A percentile compares a stretch with the other conserved stretches of the same genome.
Conservation (phyloP, 1,139 yeast species). For the Yamadazyma jaroonii region DNA sequence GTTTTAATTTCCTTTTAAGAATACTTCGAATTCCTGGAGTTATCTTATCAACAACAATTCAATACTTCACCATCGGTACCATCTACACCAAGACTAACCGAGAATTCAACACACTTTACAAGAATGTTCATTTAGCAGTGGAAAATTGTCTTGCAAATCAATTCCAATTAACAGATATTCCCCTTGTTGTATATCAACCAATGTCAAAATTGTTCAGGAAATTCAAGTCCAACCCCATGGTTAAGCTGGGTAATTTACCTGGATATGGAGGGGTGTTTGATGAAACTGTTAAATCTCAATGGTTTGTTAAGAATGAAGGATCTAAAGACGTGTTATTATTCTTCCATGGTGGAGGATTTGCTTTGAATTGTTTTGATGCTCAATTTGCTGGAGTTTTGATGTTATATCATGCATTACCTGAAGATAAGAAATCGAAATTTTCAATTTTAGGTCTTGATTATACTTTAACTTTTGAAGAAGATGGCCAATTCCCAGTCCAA, state of each 20-base stretch:
- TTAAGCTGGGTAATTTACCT: constrained; percentile 12
- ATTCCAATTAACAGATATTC: constrained; percentile 13
- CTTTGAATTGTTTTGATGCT: constrained; percentile 26
- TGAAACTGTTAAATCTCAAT: constrained; percentile 20
- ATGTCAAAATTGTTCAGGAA: constrained; percentile 10
- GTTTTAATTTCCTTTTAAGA: constrained; percentile 2
- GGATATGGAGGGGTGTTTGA: constrained; percentile 26
- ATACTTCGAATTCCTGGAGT: constrained; percentile 17
- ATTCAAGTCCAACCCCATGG: constrained; percentile 15
- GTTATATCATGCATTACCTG: constrained; percentile 23
- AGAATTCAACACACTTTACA: constrained; percentile 27
- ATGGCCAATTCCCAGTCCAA: constrained; percentile 36
- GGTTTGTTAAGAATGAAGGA: constrained; percentile 26
- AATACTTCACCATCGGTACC: constrained; percentile 34
- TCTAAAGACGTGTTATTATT: constrained; percentile 15
- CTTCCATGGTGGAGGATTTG: constrained; percentile 45
- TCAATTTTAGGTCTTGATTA: constrained; percentile 37
- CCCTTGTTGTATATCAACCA: constrained; percentile 13
- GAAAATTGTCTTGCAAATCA: constrained; percentile 25
- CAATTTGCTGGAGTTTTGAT: constrained; percentile 26
- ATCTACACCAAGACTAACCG: constrained; percentile 25
- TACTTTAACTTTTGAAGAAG: constrained; percentile 27
- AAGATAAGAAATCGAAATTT: constrained; percentile 14
- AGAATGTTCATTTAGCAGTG: constrained; percentile 27
- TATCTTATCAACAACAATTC: constrained; percentile 18